Evolutionary conservation across 108 stramenopile genomes (phyloP).

Genomic region (Pseudonitzschia multistriata): DNA sequence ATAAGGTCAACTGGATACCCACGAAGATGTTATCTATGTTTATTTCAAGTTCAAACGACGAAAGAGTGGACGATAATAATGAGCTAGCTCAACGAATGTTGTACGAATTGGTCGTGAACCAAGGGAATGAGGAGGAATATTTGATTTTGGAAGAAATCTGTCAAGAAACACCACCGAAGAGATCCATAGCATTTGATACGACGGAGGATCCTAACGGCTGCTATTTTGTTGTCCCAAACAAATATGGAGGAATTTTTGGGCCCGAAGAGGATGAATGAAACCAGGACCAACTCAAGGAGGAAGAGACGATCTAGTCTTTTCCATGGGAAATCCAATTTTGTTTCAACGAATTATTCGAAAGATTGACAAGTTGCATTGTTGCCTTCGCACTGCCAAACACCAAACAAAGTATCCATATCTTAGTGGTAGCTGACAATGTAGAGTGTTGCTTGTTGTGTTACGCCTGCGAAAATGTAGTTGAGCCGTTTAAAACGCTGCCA

Average conservation of each 20-base stretch:
- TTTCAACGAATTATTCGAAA: too few relatives aligned
- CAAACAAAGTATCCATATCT: too few relatives aligned
- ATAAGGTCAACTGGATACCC: conserved; percentile 16
- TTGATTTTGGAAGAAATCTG: conserved; percentile 32
- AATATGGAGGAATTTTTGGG: conserved; percentile 20
- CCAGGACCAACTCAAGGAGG: too few relatives aligned
- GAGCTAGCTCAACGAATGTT: conserved; percentile 12
- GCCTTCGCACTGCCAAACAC: too few relatives aligned
- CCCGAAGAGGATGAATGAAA: neutral
- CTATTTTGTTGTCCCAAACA: conserved; percentile 33
- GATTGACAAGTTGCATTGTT: too few relatives aligned
- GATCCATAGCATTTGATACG: conserved; percentile 28
- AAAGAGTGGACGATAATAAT: conserved; percentile 4
- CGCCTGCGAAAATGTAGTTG: too few relatives aligned
- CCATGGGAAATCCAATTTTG: too few relatives aligned
- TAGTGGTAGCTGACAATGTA: too few relatives aligned
- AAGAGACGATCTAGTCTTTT: too few relatives aligned
- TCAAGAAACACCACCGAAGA: conserved; percentile 13
- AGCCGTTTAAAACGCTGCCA: too few relatives aligned
- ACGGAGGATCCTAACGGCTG: neutral
- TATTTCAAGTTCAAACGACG: conserved; percentile 3
- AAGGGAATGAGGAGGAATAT: conserved; percentile 9
- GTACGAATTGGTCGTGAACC: conserved; percentile 17
- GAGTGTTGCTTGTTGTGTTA: too few relatives aligned
- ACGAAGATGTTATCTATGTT: conserved; percentile 18